Evolutionary conservation across 495 filamentous ascomycete genomes (phyloP).

Genomic region (Podospora didyma): DNA sequence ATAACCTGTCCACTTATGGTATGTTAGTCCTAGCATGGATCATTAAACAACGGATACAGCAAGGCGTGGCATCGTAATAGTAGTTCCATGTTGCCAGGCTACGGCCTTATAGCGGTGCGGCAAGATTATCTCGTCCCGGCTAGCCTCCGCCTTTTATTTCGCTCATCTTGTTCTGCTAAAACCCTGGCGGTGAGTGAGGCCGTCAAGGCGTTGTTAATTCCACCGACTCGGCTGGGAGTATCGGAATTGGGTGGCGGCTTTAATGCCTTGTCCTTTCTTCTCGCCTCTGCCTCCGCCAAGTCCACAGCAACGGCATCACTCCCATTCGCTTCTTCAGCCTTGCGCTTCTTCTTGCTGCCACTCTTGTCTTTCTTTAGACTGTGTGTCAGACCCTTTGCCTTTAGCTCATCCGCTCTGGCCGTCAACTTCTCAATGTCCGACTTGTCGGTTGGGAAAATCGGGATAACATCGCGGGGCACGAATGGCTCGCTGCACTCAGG

Average conservation of each 20-base stretch:
- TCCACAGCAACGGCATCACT: conserved; percentile 18
- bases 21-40: too few species aligned
- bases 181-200: conserved; percentile 82
- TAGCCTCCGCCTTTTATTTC: conserved; percentile 74
- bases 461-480: conserved; percentile 70
- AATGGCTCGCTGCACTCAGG: conserved; percentile 74
- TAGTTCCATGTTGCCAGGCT: not conserved
- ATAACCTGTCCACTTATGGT: too few species aligned
- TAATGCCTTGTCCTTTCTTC: conserved; percentile 12
- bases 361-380: conserved; percentile 89
- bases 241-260: conserved; percentile 9
- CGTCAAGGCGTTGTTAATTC: conserved; percentile 83
- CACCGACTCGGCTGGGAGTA: conserved; percentile 36
- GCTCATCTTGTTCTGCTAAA: conserved; percentile 76
- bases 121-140: conserved; percentile 23
- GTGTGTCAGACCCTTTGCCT: conserved; percentile 71
- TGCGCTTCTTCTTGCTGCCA: conserved; percentile 58
- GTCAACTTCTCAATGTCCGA: conserved; percentile 66
- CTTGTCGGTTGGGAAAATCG: conserved; percentile 69
- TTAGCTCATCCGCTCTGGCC: conserved; percentile 60
- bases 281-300: conserved; percentile 28
- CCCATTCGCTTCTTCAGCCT: conserved; percentile 39
- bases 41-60: too few species aligned
- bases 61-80: not conserved
- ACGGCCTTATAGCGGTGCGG: too few species aligned